These are phyloP conservation scores for Pseudocercospora crystallina DNA, from an alignment of 2,329 filamentous ascomycete genomes.

Conservation along the genomic window DNA sequence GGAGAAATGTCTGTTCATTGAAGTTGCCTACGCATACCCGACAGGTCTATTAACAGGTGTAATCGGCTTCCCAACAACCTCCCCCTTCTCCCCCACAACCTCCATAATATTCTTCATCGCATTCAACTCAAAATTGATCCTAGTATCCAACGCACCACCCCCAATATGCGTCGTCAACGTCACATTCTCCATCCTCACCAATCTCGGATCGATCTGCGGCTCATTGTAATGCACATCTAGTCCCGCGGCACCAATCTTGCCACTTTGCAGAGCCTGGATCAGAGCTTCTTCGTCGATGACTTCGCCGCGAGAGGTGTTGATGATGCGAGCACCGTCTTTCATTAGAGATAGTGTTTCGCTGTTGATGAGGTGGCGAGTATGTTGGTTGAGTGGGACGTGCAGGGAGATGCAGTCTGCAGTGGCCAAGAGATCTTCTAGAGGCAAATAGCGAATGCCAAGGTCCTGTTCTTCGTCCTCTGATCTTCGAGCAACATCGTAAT, in stretches of 20 bases:
- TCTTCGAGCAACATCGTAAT: not conserved
- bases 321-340: not conserved
- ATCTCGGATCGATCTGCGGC: not conserved
- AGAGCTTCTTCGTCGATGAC: slow-evolving; percentile 3
- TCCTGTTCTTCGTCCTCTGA: not conserved
- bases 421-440: not conserved
- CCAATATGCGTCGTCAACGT: slow-evolving; percentile 39
- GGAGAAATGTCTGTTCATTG: no score
- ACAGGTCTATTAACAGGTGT: slow-evolving; percentile 7
- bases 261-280: not conserved
- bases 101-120: slow-evolving; percentile 37
- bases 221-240: slow-evolving; percentile 8
- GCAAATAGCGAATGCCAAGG: not conserved
- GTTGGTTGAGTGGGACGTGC: not conserved
- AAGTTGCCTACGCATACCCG: no score
- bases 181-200: slow-evolving; percentile 41
- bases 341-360: not conserved
- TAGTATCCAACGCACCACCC: slow-evolving; percentile 37
- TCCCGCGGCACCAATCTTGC: not conserved
- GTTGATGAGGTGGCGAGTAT: not conserved
- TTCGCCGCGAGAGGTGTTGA: slow-evolving; percentile 4
- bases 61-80: slow-evolving; percentile 1
- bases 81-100: not conserved
- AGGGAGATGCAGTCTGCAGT: not conserved
- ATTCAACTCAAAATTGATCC: slow-evolving; percentile 41